Conservation (phyloP, 345 rosid genomes). For the Raphanus sativus region DNA sequence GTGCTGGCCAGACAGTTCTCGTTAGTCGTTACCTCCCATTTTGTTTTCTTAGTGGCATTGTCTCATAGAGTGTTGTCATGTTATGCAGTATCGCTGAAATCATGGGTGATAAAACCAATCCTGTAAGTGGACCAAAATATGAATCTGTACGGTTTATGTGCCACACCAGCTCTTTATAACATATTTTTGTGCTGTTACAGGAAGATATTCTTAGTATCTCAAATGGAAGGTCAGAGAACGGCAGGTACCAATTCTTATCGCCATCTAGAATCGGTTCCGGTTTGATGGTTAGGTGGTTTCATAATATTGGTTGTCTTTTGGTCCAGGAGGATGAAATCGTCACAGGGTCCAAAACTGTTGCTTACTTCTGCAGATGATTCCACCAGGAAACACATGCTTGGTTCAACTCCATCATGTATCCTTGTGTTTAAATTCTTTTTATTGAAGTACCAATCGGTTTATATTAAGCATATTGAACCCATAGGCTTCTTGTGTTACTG, state of each 20-base stretch:
- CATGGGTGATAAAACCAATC: constrained; percentile 60
- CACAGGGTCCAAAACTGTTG: constrained; percentile 70
- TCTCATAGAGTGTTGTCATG: constrained; percentile 32
- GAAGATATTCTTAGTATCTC: constrained; percentile 55
- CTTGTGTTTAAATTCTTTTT: constrained; percentile 39
- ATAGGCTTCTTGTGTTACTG: constrained; percentile 12
- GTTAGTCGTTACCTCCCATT: constrained; percentile 10
- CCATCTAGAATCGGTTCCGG: constrained; percentile 7
- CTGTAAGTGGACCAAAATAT: constrained; percentile 52
- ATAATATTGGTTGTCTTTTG: constrained; percentile 26
- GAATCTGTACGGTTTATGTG: constrained; percentile 8
- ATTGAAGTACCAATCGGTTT: not conserved
- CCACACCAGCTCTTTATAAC: constrained; percentile 21
- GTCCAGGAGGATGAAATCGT: constrained; percentile 64
- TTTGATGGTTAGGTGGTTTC: constrained; percentile 16
- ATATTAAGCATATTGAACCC: not conserved
- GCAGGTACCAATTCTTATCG: constrained; percentile 46
- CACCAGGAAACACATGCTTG: constrained; percentile 65
- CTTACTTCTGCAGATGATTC: constrained; percentile 75
- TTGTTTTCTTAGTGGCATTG: constrained; percentile 16
- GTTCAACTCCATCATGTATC: constrained; percentile 79
- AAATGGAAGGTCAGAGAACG: constrained; percentile 52
- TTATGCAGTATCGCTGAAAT: constrained; percentile 76
- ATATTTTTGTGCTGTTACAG: constrained; percentile 44
- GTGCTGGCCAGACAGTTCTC: constrained; percentile 6